phyloP scores from a whole-genome alignment of 2,329 filamentous ascomycete genomes.

The Sporothrix schenckii region DNA sequence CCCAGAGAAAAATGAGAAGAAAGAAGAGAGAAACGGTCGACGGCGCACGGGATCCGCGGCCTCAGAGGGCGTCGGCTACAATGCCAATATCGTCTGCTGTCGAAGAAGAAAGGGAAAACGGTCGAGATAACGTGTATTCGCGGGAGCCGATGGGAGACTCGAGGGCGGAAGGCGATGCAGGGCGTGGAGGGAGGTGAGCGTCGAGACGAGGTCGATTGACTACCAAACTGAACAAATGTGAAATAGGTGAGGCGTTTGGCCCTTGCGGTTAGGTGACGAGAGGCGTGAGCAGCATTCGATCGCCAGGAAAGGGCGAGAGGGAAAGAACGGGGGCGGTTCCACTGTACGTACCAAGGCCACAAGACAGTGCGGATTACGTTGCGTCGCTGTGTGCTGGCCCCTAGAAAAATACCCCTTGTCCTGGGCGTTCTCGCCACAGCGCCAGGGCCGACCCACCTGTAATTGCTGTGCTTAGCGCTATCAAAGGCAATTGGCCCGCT shows the following conservation, averaged over 20 bases:
- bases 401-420: background rate
- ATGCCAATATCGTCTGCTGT: conserved; percentile 19
- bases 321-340: background rate
- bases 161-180: conserved; percentile 1
- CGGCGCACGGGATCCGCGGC: conserved; percentile 34
- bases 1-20: background rate
- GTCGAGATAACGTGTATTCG: conserved; percentile 25
- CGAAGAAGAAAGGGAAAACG: conserved; percentile 21
- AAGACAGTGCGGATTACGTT: background rate
- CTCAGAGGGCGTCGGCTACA: conserved; percentile 29
- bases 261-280: conserved; percentile 9
- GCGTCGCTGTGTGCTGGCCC: background rate
- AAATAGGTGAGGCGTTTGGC: conserved; percentile 18
- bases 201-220: conserved; percentile 17
- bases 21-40: conserved; percentile 15
- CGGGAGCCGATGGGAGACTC: conserved; percentile 17
- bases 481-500: conserved; percentile 1
- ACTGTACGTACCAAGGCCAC: background rate
- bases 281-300: background rate
- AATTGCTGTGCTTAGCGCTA: background rate
- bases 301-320: conserved; percentile 1
- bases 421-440: conserved; percentile 1
- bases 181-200: background rate
- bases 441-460: background rate
- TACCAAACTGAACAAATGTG: background rate